Evolutionary conservation across 2,329 filamentous ascomycete species (phyloP), one percentile per base, ranked within the genome.

Genomic region (Xylariaceae sp.): DNA sequence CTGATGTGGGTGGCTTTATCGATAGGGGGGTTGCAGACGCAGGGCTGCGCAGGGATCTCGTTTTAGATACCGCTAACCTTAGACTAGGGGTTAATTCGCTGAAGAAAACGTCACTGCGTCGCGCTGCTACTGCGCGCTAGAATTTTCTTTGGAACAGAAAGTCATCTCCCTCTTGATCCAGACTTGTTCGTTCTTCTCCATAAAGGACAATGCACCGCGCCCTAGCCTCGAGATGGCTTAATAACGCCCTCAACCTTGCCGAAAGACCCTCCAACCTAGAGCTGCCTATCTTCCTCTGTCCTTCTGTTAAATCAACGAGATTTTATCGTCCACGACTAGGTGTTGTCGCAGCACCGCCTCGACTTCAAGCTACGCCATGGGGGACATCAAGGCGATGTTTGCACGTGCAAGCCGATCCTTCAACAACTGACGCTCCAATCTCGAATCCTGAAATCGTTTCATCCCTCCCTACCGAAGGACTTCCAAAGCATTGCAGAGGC

Each of bases 401-500:
- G 54, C 70, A 72, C 36, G 41, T 58, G 32, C 59, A 66, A 45
- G 56, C 66, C 13, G 61, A 64, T 32, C 50, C 50, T 20, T 47
- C 57, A 6, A 44, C 40, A 3, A 32, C 41, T 13, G 18, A 51
- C 3, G 13, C 44, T 13, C 46, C 54, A 27, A 29, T 18, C 32
- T 37, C 39, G n/a, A 18, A 46, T 27, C 36, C 15, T n/a, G 49
- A 53, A 18, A 36, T 26, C n/a, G 11, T 18, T 18, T 15, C 44
- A 27, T 18, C 32, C 23, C 9, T n/a, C 13, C 53, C 62, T n/a
- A 44, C 43, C 26, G 51, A 58, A 39, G 60, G 61, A 15, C 72
- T 88, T 1, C 85, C 86, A 0, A 63, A 76, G 9, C 82, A 81
- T 58, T 89, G 86, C 62, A 77, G 77, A 10, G 86, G 86, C 29